Evolutionary conservation across 352 stramenopile genomes (phyloP).

Genomic region (Phytophthora fragariae): DNA sequence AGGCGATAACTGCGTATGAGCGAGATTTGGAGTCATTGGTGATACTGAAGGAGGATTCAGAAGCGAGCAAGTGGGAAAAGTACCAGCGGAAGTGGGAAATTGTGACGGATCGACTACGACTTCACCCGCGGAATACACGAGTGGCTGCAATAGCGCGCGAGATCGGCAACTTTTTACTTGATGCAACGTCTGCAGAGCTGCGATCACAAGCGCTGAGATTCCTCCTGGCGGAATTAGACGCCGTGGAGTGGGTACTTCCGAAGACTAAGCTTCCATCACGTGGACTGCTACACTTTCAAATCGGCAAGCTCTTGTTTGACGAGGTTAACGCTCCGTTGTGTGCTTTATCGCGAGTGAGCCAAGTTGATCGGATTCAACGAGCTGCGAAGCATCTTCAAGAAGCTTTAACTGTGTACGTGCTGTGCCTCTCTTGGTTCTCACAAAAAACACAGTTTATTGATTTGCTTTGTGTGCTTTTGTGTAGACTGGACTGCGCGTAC

Average conservation of each 20-base stretch:
- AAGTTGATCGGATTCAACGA: slow-evolving; percentile 21
- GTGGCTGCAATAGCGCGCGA: slow-evolving; percentile 43
- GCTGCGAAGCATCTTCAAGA: slow-evolving; percentile 43
- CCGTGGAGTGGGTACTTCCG: slow-evolving; percentile 55
- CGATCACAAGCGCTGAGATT: slow-evolving; percentile 27
- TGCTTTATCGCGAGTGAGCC: slow-evolving; percentile 3
- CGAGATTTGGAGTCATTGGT: slow-evolving; percentile 24
- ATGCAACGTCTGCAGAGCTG: slow-evolving; percentile 14
- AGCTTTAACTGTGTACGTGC: slow-evolving; percentile 49
- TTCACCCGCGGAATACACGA: slow-evolving; percentile 45
- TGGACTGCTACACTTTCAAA: slow-evolving; percentile 55
- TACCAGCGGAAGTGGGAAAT: slow-evolving; percentile 41
- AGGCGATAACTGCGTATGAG: slow-evolving; percentile 21
- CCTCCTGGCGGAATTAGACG: slow-evolving; percentile 39
- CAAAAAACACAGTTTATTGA: background rate
- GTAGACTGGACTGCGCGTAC: slow-evolving; percentile 39
- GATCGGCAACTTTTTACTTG: slow-evolving; percentile 52
- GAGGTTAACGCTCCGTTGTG: slow-evolving; percentile 2
- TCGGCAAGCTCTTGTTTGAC: slow-evolving; percentile 48
- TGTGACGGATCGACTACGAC: slow-evolving; percentile 18
- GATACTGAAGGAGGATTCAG: background rate
- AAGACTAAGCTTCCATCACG: slow-evolving; percentile 46
- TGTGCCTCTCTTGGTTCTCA: background rate
- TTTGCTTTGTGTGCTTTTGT: slow-evolving; percentile 1
- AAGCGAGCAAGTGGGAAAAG: slow-evolving; percentile 36